Evolutionary conservation across 768 basidiomycete species (phyloP).

Genomic region (Russula emetica): DNA sequence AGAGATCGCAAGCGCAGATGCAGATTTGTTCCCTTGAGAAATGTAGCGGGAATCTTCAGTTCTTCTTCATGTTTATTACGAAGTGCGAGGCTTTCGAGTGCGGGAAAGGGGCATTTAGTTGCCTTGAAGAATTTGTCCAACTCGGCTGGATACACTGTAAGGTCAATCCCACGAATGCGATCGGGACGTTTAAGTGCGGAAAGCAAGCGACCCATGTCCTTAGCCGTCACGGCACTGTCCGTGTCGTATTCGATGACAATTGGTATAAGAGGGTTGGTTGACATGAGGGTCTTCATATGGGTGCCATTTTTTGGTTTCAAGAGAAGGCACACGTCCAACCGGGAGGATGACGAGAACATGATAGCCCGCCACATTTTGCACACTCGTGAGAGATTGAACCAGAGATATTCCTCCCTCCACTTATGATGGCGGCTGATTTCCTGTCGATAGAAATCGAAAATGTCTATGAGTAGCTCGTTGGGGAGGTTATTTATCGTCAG

Average conservation of each 20-base stretch:
- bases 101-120: neutral
- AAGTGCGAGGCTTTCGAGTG: slow-evolving; percentile 8
- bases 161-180: neutral
- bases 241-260: neutral
- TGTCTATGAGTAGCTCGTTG: neutral
- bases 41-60: neutral
- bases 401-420: no score
- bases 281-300: neutral
- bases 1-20: neutral
- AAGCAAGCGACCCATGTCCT: neutral
- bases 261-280: neutral
- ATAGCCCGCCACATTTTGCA: slow-evolving; percentile 3
- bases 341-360: neutral
- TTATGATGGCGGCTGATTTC: no score
- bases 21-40: neutral
- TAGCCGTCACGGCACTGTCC: neutral
- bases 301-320: neutral
- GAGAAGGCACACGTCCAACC: neutral
- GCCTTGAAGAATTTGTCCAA: neutral
- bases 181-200: neutral
- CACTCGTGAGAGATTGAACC: slow-evolving; percentile 3
- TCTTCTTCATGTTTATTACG: neutral
- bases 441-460: neutral
- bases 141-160: neutral
- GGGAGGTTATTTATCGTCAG: neutral